Conservation (phyloP, 2,329 filamentous ascomycete genomes). For the Xylariaceae sp. region DNA sequence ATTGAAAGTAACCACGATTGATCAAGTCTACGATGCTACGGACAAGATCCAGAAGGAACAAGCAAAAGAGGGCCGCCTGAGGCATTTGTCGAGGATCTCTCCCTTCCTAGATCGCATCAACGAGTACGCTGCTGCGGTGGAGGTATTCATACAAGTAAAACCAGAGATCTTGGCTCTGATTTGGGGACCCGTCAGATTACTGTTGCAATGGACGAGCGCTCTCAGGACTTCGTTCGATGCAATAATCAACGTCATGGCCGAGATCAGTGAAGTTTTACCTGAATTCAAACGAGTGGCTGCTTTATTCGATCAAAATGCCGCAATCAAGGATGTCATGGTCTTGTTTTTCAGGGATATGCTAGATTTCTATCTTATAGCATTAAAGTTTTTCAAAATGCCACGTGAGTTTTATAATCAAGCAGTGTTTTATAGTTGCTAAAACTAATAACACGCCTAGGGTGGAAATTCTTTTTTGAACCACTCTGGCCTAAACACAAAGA, state of each 20-base stretch:
- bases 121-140: conserved; percentile 37
- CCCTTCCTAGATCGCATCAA: conserved; percentile 40
- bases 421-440: not conserved
- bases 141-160: conserved; percentile 42
- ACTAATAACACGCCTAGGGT: conserved; percentile 27
- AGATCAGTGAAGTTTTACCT: conserved; percentile 37
- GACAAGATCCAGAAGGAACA: conserved; percentile 44
- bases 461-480: conserved; percentile 37
- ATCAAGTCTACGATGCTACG: conserved; percentile 42
- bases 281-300: conserved; percentile 30
- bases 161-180: conserved; percentile 44
- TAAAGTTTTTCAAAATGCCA: conserved; percentile 40
- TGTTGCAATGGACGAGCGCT: conserved; percentile 31
- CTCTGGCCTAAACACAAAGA: conserved; percentile 39
- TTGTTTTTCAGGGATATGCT: conserved; percentile 46
- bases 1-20: conserved; percentile 35
- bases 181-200: conserved; percentile 45
- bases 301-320: conserved; percentile 34
- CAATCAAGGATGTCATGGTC: conserved; percentile 36
- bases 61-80: conserved; percentile 30
- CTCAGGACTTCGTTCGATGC: conserved; percentile 34
- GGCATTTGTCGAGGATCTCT: conserved; percentile 40
- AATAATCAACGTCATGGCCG: conserved; percentile 30
- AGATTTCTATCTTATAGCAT: conserved; percentile 41
- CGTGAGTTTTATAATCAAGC: conserved; percentile 33